Percentiles rank a stretch among this genome's conserved stretches.
Conservation (phyloP, 345 rosid species). For the Gossypium longicalyx region DNA sequence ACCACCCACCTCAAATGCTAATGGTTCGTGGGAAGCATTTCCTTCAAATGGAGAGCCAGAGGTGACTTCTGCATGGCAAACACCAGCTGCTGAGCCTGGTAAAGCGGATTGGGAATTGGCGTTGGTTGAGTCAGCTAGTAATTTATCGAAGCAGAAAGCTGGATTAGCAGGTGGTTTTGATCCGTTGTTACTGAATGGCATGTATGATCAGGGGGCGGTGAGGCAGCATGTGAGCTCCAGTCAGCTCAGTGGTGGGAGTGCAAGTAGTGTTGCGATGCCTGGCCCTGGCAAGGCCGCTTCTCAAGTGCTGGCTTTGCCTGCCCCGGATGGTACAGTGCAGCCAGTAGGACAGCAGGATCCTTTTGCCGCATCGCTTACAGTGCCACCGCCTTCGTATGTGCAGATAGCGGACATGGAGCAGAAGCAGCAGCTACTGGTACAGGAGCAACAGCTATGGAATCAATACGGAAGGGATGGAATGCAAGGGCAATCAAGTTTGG, state of each 20-base stretch:
- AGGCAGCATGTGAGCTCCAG: constrained; percentile 72
- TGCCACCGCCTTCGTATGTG: constrained; percentile 75
- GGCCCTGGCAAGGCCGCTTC: constrained; percentile 39
- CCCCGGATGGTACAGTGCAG: constrained; percentile 70
- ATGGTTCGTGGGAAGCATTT: constrained; percentile 89
- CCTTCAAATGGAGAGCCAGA: constrained; percentile 49
- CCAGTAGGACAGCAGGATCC: constrained; percentile 55
- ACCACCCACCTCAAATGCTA: constrained; percentile 33
- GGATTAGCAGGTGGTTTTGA: constrained; percentile 78
- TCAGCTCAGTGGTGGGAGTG: constrained; percentile 73
- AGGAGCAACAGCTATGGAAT: constrained; percentile 66
- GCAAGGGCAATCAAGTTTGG: constrained; percentile 62
- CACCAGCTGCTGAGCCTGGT: constrained; percentile 76
- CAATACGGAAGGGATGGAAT: constrained; percentile 64
- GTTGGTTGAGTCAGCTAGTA: constrained; percentile 77
- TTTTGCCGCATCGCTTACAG: constrained; percentile 52
- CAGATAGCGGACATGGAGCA: constrained; percentile 81
- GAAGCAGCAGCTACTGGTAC: constrained; percentile 63
- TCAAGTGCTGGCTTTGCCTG: constrained; percentile 69
- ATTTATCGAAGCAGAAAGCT: constrained; percentile 68
- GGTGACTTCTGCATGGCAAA: constrained; percentile 74
- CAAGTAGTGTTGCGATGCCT: constrained; percentile 77
- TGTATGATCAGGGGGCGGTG: constrained; percentile 92
- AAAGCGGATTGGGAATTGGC: constrained; percentile 97
- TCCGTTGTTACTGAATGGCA: constrained; percentile 69